A percentile compares a stretch with the other conserved stretches of the same genome.
phyloP scores from a whole-genome alignment of 768 basidiomycete species.

The Phanerochaete carnosa region DNA sequence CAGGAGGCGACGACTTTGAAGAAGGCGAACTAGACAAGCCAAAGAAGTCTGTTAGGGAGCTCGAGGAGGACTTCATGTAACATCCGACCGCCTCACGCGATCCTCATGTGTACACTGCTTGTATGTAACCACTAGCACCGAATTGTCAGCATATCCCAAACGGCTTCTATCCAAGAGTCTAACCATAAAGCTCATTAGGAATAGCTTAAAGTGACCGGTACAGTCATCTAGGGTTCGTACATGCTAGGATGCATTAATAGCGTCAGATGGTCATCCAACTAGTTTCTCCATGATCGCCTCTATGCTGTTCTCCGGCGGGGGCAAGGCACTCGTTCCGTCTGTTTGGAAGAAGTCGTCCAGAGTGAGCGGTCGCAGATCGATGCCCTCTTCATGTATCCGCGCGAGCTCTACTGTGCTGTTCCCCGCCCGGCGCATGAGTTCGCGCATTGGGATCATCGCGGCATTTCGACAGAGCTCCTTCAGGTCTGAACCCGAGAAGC shows the following conservation, averaged over 20 bases:
- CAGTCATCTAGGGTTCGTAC: not conserved
- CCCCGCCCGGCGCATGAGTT: constrained; percentile 62
- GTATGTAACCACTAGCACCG: not conserved
- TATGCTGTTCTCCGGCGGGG: constrained; percentile 2
- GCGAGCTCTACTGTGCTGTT: constrained; percentile 47
- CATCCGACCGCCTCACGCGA: not conserved
- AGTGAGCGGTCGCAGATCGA: constrained; percentile 69
- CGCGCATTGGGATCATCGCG: constrained; percentile 89
- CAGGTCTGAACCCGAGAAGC: constrained; percentile 86
- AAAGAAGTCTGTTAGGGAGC: constrained; percentile 62
- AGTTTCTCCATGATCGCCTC: constrained; percentile 5
- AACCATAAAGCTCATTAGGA: not conserved
- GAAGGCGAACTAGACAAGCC: constrained; percentile 36
- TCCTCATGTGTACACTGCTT: not conserved
- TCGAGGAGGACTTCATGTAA: constrained; percentile 90
- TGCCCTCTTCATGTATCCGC: constrained; percentile 53
- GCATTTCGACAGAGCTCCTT: constrained; percentile 91
- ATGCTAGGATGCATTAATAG: not conserved
- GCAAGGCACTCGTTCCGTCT: constrained; percentile 27
- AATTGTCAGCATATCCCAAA: not conserved
- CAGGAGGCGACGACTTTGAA: constrained; percentile 55
- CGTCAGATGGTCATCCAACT: not conserved
- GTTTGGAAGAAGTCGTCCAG: constrained; percentile 64
- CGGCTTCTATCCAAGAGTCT: not conserved
- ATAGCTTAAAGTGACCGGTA: not conserved